These are phyloP conservation scores for Quercus robur DNA, from an alignment of 306 rosid genomes.

Conservation along the genomic window DNA sequence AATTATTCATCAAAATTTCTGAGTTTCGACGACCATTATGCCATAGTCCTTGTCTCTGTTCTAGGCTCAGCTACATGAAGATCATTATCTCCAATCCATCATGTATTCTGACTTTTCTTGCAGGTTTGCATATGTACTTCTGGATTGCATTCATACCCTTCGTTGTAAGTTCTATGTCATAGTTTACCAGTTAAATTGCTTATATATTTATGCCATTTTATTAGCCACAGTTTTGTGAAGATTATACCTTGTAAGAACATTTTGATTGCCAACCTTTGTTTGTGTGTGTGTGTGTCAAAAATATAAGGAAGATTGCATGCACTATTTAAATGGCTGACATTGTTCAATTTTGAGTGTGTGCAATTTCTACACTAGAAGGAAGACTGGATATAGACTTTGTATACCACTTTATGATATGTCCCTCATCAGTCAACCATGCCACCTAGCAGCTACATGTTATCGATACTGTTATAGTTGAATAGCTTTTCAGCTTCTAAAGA, in stretches of 20 bases:
- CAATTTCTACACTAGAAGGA: too few relatives aligned
- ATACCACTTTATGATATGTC: too few relatives aligned
- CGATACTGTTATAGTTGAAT: too few relatives aligned
- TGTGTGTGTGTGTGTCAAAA: too few relatives aligned
- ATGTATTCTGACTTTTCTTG: not conserved
- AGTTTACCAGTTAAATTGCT: not conserved
- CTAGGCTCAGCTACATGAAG: not conserved
- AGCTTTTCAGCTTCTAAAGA: not conserved
- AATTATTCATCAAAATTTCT: not conserved
- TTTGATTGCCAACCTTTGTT: not conserved
- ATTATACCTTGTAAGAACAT: not conserved
- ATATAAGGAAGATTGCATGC: too few relatives aligned
- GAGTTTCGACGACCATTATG: not conserved
- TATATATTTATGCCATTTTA: not conserved
- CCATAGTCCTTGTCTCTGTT: not conserved
- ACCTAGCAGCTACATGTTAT: too few relatives aligned
- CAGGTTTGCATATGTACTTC: conserved; percentile 35
- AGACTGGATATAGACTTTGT: too few relatives aligned
- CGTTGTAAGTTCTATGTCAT: conserved; percentile 15
- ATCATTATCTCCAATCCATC: not conserved
- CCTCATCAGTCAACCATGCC: too few relatives aligned
- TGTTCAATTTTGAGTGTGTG: too few relatives aligned
- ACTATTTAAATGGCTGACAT: too few relatives aligned
- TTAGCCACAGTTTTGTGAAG: not conserved
- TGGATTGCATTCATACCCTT: conserved; percentile 36